A percentile compares a stretch with the other conserved stretches of the same genome.
phyloP scores from a whole-genome alignment of 2,329 filamentous ascomycete species.

The Alternaria sp. region DNA sequence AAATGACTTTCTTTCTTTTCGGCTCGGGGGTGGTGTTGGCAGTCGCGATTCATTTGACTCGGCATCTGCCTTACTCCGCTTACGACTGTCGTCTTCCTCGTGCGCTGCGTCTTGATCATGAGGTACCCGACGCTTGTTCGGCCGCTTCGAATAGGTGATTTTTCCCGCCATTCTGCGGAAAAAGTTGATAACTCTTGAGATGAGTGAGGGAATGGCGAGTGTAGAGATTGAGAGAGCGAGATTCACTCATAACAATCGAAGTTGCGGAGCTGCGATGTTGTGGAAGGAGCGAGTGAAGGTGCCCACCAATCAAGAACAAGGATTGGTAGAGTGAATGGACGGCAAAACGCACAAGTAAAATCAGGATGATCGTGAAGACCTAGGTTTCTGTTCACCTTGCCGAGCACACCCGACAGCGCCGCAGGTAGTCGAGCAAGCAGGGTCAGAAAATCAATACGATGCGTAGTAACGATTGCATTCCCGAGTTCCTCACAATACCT shows the following conservation, averaged over 20 bases:
- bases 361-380: not conserved
- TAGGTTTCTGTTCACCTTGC: conserved; percentile 1
- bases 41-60: conserved; percentile 15
- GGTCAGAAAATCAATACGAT: not conserved
- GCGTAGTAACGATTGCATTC: not conserved
- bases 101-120: conserved; percentile 16
- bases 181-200: conserved; percentile 14
- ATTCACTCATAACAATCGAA: conserved; percentile 7
- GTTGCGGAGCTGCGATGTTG: conserved; percentile 13
- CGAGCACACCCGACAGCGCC: not conserved
- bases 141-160: conserved; percentile 28
- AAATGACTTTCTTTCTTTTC: conserved; percentile 8
- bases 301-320: not conserved
- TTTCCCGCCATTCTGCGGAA: conserved; percentile 24
- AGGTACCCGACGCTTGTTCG: conserved; percentile 18
- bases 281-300: conserved; percentile 13
- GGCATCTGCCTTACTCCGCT: conserved; percentile 25
- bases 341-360: not conserved
- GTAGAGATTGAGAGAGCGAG: conserved; percentile 2
- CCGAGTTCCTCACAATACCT: conserved; percentile 1
- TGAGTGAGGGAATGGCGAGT: conserved; percentile 16
- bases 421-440: conserved; percentile 2
- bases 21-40: conserved; percentile 6
- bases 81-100: conserved; percentile 19
- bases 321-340: not conserved